phyloP scores from a whole-genome alignment of 1,284 basidiomycete genomes.

The Hortiboletus rubellus region DNA sequence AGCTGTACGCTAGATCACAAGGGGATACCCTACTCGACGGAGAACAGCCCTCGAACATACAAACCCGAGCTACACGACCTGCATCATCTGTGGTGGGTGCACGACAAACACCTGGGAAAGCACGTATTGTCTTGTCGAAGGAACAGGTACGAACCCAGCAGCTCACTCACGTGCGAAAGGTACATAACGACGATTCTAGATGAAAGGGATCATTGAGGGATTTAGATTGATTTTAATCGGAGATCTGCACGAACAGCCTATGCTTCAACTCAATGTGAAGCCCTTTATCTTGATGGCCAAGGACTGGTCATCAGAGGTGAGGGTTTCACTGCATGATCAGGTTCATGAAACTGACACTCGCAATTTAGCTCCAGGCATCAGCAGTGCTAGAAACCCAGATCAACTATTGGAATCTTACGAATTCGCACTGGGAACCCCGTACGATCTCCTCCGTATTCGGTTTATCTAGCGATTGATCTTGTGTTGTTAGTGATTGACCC shows the following conservation, averaged over 20 bases:
- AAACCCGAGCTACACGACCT: conserved; percentile 2
- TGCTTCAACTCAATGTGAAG: conserved; percentile 87
- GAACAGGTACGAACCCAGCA: conserved; percentile 59
- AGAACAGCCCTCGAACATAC: conserved; percentile 10
- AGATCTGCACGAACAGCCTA: conserved; percentile 92
- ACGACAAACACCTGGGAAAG: conserved; percentile 48
- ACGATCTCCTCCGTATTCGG: conserved; percentile 27
- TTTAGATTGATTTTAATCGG: conserved; percentile 94
- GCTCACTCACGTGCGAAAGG: background rate
- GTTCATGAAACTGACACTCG: conserved; percentile 10
- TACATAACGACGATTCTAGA: conserved; percentile 41
- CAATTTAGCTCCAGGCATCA: conserved; percentile 71
- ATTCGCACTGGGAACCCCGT: conserved; percentile 99
- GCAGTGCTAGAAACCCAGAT: conserved; percentile 81
- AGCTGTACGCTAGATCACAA: conserved; percentile 47
- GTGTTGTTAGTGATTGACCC: conserved; percentile 81
- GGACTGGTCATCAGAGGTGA: conserved; percentile 94
- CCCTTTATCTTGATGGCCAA: conserved; percentile 83
- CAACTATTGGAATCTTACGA: conserved; percentile 96
- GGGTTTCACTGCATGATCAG: conserved; percentile 6
- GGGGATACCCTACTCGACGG: conserved; percentile 1
- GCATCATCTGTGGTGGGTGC: conserved; percentile 11
- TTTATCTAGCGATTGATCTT: conserved; percentile 1
- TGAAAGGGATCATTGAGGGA: conserved; percentile 84
- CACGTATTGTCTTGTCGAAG: conserved; percentile 71